Base-by-base conservation (phyloP, 2,329 filamentous ascomycete species). In the Fusarium sp. region DNA sequence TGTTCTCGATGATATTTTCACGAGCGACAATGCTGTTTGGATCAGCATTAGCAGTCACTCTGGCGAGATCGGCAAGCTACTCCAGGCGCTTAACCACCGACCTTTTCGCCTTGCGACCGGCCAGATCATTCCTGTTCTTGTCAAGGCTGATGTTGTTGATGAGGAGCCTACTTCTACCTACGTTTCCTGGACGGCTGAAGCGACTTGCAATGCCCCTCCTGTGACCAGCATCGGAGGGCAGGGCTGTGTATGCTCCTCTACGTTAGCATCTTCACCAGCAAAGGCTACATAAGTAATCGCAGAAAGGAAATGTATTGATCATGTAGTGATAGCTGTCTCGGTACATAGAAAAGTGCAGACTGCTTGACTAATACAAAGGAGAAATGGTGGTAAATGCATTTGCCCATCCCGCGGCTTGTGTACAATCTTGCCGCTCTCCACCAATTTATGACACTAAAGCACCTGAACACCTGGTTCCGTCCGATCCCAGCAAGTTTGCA, bases 81-180 rank as follows among this genome's bases (percentile, higher is more conserved):
- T 89, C 5, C 72, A 79, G 50, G 87, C 87, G 0, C 77, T 91
- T 6, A 84, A 84, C 49, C 90, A 92, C 71, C 83, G 84, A n/a
- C 66, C 77, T 4, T 92, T 92, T 74, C 76, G 79, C 4, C 79
- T 92, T 14, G 81, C 80, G n/a, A 93, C 90, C 0, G 90, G 90
- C 11, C 85, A 88, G 58, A 85, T 90, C 10, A 89, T 92, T 27
- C 89, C 90, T 0, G 88, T 90, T 4, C 81, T 92, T 2, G 85
- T 92, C 33, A 87, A 85, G 76, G 88, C 85, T 2, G 82, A 86
- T 68, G 84, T 80, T 41, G 58, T 80, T 1, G 46, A 61, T 7
- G 64, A 72, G n/a, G 63, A 74, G 10, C 71, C 72, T 66, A 58
- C 76, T 0, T n/a, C 72, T 21, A 74, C 73, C 0, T 75, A 77